Conservation (phyloP, 2,329 filamentous ascomycete genomes). For the Neonectria punicea region DNA sequence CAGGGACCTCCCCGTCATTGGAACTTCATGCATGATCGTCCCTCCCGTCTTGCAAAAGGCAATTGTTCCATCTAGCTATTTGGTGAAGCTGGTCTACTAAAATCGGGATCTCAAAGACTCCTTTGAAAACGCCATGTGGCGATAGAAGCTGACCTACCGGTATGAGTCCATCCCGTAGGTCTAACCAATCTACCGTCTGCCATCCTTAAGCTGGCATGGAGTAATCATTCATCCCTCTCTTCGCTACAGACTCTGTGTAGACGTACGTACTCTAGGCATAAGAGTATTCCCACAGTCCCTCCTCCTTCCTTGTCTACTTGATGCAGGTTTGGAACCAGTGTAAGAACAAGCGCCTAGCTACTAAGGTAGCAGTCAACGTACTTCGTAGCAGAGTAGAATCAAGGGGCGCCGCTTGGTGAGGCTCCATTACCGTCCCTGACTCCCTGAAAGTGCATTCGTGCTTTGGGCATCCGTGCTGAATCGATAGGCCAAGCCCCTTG, state of each 20-base stretch:
- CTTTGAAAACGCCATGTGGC: not conserved
- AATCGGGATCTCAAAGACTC: not conserved
- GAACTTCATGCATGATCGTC: not conserved
- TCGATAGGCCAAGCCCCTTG: conserved; percentile 12
- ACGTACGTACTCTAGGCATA: not conserved
- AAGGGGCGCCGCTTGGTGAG: conserved; percentile 9
- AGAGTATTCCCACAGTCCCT: not conserved
- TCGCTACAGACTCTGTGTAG: too few relatives aligned
- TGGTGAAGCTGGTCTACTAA: not conserved
- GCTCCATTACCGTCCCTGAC: conserved; percentile 20
- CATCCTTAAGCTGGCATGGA: not conserved
- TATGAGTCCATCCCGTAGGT: not conserved
- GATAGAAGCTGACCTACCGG: not conserved
- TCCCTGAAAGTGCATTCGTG: conserved; percentile 15
- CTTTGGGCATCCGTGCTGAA: conserved; percentile 18
- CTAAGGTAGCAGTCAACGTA: not conserved
- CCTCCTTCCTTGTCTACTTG: conserved; percentile 19
- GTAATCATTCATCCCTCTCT: not conserved
- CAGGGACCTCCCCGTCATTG: not conserved
- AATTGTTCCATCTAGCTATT: not conserved
- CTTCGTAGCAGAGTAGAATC: not conserved
- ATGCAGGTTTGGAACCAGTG: conserved; percentile 26
- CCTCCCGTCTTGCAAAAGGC: not conserved
- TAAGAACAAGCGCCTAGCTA: conserved; percentile 16
- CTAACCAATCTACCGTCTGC: not conserved